These are phyloP conservation scores for Graphiopsis chlorocephala DNA, from an alignment of 2,329 filamentous ascomycete species.

Conservation along the genomic window DNA sequence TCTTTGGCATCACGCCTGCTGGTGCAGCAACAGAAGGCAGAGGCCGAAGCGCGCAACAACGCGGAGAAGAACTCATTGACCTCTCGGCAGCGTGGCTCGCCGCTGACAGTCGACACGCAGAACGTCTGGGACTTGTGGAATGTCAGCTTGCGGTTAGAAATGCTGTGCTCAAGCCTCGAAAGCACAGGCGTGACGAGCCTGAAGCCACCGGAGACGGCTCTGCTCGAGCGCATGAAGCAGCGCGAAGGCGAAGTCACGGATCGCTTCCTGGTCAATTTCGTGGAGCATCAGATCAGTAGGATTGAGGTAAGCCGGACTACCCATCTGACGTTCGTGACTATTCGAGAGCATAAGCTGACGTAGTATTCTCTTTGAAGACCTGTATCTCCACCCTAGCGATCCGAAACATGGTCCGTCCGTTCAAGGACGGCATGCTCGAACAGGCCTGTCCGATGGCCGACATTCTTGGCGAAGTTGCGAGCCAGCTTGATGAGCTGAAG, in stretches of 20 bases:
- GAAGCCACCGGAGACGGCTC: constrained; percentile 75
- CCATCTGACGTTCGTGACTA: background rate
- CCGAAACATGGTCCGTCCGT: constrained; percentile 73
- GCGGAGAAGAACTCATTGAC: constrained; percentile 46
- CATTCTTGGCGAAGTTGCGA: constrained; percentile 61
- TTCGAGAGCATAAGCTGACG: background rate
- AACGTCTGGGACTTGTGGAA: constrained; percentile 88
- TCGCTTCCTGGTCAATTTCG: constrained; percentile 79
- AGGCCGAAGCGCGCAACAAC: constrained; percentile 38
- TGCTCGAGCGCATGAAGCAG: constrained; percentile 71
- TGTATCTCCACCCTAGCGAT: constrained; percentile 76
- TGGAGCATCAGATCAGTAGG: constrained; percentile 91
- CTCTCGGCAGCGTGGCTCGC: constrained; percentile 56
- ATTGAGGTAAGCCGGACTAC: constrained; percentile 76
- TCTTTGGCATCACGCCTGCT: constrained; percentile 76
- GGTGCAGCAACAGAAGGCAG: constrained; percentile 58
- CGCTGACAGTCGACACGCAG: constrained; percentile 77
- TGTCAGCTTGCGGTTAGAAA: constrained; percentile 83
- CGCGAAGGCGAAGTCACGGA: constrained; percentile 84
- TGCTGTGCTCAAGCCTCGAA: constrained; percentile 88
- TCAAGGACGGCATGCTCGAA: constrained; percentile 65
- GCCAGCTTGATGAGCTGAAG: constrained; percentile 63
- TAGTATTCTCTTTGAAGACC: constrained; percentile 53
- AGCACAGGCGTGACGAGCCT: constrained; percentile 61
- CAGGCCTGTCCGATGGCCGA: constrained; percentile 75